Base-by-base conservation (phyloP, 495 filamentous ascomycete genomes). In the Symbiotaphrina buchneri region DNA sequence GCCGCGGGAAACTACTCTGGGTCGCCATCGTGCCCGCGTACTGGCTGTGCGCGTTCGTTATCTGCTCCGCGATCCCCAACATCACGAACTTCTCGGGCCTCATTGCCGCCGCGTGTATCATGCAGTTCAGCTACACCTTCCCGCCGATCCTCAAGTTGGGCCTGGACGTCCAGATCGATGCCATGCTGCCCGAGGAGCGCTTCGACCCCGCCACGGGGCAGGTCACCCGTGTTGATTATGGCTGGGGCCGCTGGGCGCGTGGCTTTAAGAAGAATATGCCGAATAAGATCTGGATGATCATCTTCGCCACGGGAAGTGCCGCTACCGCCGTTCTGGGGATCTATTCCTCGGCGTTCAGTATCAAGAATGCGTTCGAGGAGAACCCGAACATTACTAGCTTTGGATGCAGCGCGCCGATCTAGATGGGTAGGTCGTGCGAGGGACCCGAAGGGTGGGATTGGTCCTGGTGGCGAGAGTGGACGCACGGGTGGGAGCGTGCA, bases 71-170 rank as follows among this genome's bases (percentile, higher is more conserved):
- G 8, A 13, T 25, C 13, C 22, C 30, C 18, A 6, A 32, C 6
- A 10, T 32, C 30, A 17, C 6, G 6, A 17, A 24, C 30, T 6
- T 32, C 14, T n/a, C 11, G 6, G 8, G 10, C 8, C 10, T 32
- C 8, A 17, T 32, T 8, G 30, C 11, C 6, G 30, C 30, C 6
- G 6, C 14, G 10, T 32, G 30, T 24, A 32, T 32, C 15, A 6
- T 6, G 8, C 10, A 22, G 8, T 32, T 32, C 30, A 32, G 15
- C 8, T 32, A 32, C 30, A 24, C 18, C 30, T 32, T 32, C 18
- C 30, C 30, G 18, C 11, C 30, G 10, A 26, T 32, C 11, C 30
- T 32, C 10, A 32, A 24, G 10, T 10, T 32, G 8, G 10, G 10
- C 10, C 26, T 32, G 10, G 10, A 32, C 10, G 14, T 24, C 18